These are phyloP conservation scores for Talaromyces stipitatus DNA, from an alignment of 495 filamentous ascomycete species.

Conservation along the genomic window DNA sequence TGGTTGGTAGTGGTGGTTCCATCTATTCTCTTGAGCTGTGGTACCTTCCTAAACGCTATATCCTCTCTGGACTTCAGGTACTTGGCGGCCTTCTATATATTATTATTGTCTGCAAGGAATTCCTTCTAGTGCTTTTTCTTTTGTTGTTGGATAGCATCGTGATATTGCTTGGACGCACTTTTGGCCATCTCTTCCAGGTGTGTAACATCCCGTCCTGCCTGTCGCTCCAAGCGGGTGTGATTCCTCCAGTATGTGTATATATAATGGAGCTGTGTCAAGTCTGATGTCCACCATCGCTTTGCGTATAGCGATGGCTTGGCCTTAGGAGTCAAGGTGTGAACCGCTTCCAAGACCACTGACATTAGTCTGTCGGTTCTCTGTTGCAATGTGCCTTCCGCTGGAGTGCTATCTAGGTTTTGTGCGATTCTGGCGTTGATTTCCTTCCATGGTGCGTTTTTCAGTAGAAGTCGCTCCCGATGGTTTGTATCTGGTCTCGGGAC, in stretches of 20 bases:
- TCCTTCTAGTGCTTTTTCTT: neutral
- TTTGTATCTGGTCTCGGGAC: slow-evolving; percentile 3
- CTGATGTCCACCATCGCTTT: neutral
- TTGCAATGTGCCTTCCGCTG: neutral
- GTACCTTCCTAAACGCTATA: neutral
- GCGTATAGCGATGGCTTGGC: neutral
- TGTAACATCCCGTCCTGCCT: neutral
- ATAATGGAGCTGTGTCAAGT: neutral
- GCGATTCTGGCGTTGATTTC: slow-evolving; percentile 14
- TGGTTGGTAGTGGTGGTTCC: slow-evolving; percentile 12
- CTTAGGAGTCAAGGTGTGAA: neutral
- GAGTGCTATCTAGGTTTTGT: neutral
- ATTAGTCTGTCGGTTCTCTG: neutral
- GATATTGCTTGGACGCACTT: neutral
- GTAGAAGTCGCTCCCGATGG: slow-evolving; percentile 15
- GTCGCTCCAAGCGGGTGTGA: neutral
- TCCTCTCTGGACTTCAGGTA: neutral
- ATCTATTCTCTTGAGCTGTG: slow-evolving; percentile 10
- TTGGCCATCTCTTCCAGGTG: neutral
- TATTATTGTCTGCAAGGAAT: neutral
- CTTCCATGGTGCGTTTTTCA: slow-evolving; percentile 24
- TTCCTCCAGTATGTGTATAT: neutral
- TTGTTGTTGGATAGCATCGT: neutral
- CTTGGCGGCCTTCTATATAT: neutral
- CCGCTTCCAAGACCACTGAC: neutral